Evolutionary conservation across 2,329 filamentous ascomycete species (phyloP).

Genomic region (Colletotrichum filicis): DNA sequence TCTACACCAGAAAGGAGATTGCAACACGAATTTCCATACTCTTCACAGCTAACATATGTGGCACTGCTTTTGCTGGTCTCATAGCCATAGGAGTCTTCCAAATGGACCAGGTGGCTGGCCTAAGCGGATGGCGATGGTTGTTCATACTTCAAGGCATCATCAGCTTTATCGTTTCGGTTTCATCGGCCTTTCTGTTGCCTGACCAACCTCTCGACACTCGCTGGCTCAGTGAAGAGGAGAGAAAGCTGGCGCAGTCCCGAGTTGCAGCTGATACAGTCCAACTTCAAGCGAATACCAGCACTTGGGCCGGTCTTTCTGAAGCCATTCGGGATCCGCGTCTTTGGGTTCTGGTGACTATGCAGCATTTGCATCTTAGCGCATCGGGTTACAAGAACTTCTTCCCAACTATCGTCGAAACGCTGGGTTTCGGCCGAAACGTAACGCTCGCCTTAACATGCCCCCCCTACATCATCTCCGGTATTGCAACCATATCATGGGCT

Average conservation of each 20-base stretch:
- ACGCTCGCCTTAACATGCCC: neutral
- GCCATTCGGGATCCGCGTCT: neutral
- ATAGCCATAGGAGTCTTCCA: slow-evolving; percentile 41
- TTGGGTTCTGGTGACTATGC: neutral
- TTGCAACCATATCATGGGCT: neutral
- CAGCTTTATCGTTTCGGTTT: neutral
- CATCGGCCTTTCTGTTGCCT: neutral
- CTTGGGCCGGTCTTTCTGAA: neutral
- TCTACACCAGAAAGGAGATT: slow-evolving; percentile 53
- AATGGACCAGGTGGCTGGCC: slow-evolving; percentile 53
- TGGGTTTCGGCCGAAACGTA: neutral
- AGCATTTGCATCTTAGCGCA: neutral
- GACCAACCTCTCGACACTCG: neutral
- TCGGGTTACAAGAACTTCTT: neutral
- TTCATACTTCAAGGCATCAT: slow-evolving; percentile 41
- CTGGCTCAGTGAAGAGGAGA: neutral
- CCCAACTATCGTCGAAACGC: neutral
- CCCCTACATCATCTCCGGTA: neutral
- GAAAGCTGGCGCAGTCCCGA: neutral
- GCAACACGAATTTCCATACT: slow-evolving; percentile 49
- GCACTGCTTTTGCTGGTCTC: slow-evolving; percentile 39
- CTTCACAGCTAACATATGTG: slow-evolving; percentile 44
- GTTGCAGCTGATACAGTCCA: neutral
- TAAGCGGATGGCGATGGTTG: slow-evolving; percentile 59
- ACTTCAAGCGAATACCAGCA: neutral